Evolutionary conservation across 805 yeast genomes (phyloP), one percentile per base, ranked within the genome.

Genomic region (Candida ponderosae): DNA sequence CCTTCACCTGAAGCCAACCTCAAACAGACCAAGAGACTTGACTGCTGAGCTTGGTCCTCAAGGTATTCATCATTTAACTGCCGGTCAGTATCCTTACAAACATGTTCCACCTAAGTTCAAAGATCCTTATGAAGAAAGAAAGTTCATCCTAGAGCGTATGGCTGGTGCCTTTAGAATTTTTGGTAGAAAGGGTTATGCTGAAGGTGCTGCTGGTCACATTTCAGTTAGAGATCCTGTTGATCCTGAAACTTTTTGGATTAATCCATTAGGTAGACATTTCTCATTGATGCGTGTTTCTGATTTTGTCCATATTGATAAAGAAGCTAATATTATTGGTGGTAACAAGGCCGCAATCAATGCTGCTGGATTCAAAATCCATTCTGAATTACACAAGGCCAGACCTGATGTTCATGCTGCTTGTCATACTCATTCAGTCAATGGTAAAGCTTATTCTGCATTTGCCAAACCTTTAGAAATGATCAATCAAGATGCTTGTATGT

Each of bases 151-250:
- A 34, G 74, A 82, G 53, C 94, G 85, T 50, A 75, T 81, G 80
- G 95, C 95, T 2, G 93, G 80, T 26, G 89, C 90, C 1, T 85
- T 85, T 65, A 70, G 95, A 43, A 72, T 81, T 2, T 83, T 86
- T 56, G 88, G 85, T n/a, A 70, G 94, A 52, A 75, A 73, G 46
- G 86, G 85, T 15, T 85, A 63, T 58, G 66, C 78, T 15, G 87
- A 83, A 56, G 95, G 95, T 14, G 58, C 76, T 17, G 87, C 95
- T 0, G 96, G 96, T 18, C 96, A 86, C 55, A 85, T 86, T 40
- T 81, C 93, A 8, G 71, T 86, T 11, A 71, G 93, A 47, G 96
- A 86, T 52, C 95, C 96, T 4, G 76, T 82, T 32, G 76, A 80
- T 44, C 81, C 81, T n/a, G 56, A 66, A 33, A 82, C 90, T 4